Evolutionary conservation across 371 early-diverging fungal species (phyloP).

Genomic region (Haplosporangium sp.): DNA sequence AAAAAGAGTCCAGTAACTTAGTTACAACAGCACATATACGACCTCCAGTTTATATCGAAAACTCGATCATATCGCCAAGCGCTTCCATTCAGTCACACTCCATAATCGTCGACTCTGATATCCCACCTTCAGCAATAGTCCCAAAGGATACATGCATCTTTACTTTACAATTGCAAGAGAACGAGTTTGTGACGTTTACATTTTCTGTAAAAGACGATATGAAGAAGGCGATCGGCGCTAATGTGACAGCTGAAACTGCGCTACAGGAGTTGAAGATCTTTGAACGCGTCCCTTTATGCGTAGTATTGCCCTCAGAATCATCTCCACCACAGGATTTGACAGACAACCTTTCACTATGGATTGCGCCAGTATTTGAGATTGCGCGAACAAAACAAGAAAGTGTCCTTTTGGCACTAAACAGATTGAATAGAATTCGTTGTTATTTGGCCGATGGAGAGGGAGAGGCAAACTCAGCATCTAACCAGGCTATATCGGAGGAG

Average conservation of each 20-base stretch:
- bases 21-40: not conserved
- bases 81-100: slow-evolving; percentile 10
- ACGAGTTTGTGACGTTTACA: slow-evolving; percentile 50
- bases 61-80: slow-evolving; percentile 9
- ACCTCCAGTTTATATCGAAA: slow-evolving; percentile 26
- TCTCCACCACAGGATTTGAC: not conserved
- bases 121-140: slow-evolving; percentile 5
- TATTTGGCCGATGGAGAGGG: not conserved
- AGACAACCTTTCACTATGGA: slow-evolving; percentile 30
- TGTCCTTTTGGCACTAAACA: slow-evolving; percentile 14
- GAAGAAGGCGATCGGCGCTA: slow-evolving; percentile 14
- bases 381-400: slow-evolving; percentile 27
- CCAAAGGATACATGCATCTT: slow-evolving; percentile 36
- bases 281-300: slow-evolving; percentile 23
- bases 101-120: slow-evolving; percentile 28
- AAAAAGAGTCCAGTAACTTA: not conserved
- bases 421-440: slow-evolving; percentile 23
- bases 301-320: not conserved
- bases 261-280: slow-evolving; percentile 22
- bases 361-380: slow-evolving; percentile 34
- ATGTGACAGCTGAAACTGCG: not conserved
- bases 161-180: slow-evolving; percentile 30
- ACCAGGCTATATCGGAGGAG: not conserved
- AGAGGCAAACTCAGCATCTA: too few relatives aligned
- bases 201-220: slow-evolving; percentile 55